Evolutionary conservation across 2,329 filamentous ascomycete species (phyloP), one percentile per base, ranked within the genome.

Genomic region (Simplicillium sp.): DNA sequence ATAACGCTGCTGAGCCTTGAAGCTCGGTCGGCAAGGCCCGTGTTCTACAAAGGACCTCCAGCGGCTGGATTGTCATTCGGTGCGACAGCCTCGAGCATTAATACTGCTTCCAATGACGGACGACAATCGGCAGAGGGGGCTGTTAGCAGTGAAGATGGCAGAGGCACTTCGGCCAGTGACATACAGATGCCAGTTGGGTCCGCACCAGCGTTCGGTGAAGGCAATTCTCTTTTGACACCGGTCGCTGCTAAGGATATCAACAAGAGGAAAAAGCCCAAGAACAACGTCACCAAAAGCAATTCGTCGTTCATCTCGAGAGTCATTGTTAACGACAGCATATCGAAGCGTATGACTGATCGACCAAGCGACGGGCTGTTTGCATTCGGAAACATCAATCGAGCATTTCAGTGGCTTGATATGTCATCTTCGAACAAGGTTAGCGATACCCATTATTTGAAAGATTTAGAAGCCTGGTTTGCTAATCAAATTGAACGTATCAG

Each of bases 221-320:
- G 85, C 40, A 97, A 95, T 57, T 74, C 82, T 7, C 73, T 86
- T 18, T 70, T 97, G 25, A 68, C 73, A 11, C 70, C 72, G 14
- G 67, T 71, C 13, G 72, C 74, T 39, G 70, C 73, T 25, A 87
- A 87, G 54, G 86, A 89, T 54, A 73, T 77, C 33, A 80, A 77
- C 48, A 96, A 96, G 70, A 76, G 80, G 58, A 78, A 82, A 55
- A 98, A 98, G 61, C 92, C 92, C 3, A 98, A 97, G 72, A 97
- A 90, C 64, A 97, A 94, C 60, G 92, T 98, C 60, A 82, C 90
- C 39, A 98, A 98, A 70, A 97, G 88, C 66, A 97, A 95, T 61
- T 98, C 92, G 9, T 95, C 90, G 1, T 98, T 96, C 57, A 92
- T 98, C 25, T 96, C 90, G n/a, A 73, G 92, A 41, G 90, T 96